phyloP scores from a whole-genome alignment of 331 rosid genomes.

The Cucumis variabilis region DNA sequence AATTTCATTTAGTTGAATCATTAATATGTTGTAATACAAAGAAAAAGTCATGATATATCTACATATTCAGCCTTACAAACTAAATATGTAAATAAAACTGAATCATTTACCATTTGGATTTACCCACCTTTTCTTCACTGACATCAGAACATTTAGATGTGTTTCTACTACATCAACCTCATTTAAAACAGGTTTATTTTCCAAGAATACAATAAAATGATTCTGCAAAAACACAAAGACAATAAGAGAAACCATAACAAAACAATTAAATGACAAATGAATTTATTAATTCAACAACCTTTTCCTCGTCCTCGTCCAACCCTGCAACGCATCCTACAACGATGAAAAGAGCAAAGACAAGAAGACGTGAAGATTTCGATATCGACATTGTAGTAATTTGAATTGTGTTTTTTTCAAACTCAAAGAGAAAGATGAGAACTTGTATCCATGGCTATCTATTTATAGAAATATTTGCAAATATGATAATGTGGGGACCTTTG shows the following conservation, averaged over 20 bases:
- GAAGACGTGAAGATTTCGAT: background rate
- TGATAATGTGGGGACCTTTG: background rate
- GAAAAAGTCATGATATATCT: too few relatives aligned
- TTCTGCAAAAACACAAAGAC: conserved; percentile 42
- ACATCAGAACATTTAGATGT: conserved; percentile 63
- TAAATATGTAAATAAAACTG: too few relatives aligned
- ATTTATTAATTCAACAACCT: background rate
- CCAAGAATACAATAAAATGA: conserved; percentile 69
- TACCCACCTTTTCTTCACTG: conserved; percentile 74
- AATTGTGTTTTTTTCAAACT: background rate
- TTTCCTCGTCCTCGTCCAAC: background rate
- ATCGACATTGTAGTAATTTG: too few relatives aligned
- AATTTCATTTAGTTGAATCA: too few relatives aligned
- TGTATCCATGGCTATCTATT: conserved; percentile 10
- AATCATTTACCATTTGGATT: too few relatives aligned
- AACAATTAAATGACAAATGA: background rate
- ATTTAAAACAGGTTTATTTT: conserved; percentile 37
- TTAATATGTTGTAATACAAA: too few relatives aligned
- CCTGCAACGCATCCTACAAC: background rate
- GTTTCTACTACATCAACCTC: conserved; percentile 44
- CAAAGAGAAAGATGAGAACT: background rate
- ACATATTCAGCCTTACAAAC: too few relatives aligned
- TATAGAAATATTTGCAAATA: background rate
- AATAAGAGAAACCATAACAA: too few relatives aligned
- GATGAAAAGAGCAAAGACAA: background rate